Evolutionary conservation across 2,329 filamentous ascomycete species (phyloP).

Genomic region (Aureobasidium sp.): DNA sequence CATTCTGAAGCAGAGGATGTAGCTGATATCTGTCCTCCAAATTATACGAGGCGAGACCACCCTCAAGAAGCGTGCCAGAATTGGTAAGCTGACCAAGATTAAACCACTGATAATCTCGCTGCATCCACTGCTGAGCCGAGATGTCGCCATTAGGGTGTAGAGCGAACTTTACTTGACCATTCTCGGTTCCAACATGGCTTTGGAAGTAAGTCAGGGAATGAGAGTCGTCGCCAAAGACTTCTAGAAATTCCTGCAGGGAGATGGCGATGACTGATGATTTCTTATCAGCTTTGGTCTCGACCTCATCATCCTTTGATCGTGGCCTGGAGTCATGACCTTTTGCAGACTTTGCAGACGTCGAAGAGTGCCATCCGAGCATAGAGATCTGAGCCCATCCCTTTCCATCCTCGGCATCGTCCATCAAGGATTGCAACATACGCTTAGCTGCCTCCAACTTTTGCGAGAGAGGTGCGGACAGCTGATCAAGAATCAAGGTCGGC

Average conservation of each 20-base stretch:
- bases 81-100: conserved; percentile 40
- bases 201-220: conserved; percentile 36
- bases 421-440: not conserved
- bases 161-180: conserved; percentile 40
- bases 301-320: not conserved
- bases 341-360: not conserved
- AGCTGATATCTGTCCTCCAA: conserved; percentile 30
- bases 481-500: not conserved
- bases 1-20: conserved; percentile 29
- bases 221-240: conserved; percentile 37
- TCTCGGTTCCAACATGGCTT: conserved; percentile 25
- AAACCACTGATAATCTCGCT: conserved; percentile 34
- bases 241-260: conserved; percentile 23
- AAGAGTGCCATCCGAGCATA: not conserved
- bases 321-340: not conserved
- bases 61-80: conserved; percentile 37
- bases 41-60: conserved; percentile 35
- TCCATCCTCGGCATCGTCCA: not conserved
- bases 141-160: conserved; percentile 42
- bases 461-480: not conserved
- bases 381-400: not conserved
- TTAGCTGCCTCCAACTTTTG: not conserved
- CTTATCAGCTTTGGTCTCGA: conserved; percentile 4
- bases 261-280: conserved; percentile 27
- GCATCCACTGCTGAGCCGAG: conserved; percentile 42